Conservation (phyloP, 768 basidiomycete genomes). For the Agrocybe pediades region DNA sequence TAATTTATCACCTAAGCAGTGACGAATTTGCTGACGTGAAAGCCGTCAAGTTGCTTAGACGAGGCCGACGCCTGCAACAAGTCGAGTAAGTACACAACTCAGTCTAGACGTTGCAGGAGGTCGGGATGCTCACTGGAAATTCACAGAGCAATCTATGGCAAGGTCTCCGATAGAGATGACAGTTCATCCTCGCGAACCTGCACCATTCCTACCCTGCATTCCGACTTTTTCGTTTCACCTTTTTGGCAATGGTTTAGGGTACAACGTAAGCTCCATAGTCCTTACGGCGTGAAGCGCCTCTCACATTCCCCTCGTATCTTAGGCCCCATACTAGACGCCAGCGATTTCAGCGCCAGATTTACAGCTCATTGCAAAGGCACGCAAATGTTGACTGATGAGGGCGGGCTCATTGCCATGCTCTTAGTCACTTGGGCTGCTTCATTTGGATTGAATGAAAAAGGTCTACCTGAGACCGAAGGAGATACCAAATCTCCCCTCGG, state of each 20-base stretch:
- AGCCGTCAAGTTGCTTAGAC: conserved; percentile 81
- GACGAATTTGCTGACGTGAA: conserved; percentile 93
- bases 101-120: background rate
- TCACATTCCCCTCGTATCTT: conserved; percentile 13
- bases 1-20: conserved; percentile 39
- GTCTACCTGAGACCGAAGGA: conserved; percentile 47
- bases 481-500: conserved; percentile 25
- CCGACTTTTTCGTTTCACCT: conserved; percentile 79
- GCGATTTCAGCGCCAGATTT: conserved; percentile 78
- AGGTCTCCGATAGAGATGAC: conserved; percentile 50
- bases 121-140: conserved; percentile 8
- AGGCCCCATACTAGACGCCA: conserved; percentile 87
- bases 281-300: background rate
- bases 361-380: conserved; percentile 63
- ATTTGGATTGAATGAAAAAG: conserved; percentile 84
- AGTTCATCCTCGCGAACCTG: conserved; percentile 39
- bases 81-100: conserved; percentile 62
- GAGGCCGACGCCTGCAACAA: conserved; percentile 79
- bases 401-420: conserved; percentile 74
- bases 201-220: conserved; percentile 70
- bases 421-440: conserved; percentile 89
- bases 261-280: conserved; percentile 60
- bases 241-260: conserved; percentile 86
- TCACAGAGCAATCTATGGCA: conserved; percentile 76
- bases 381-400: conserved; percentile 67